Evolutionary conservation across 176 grass and related monocot genomes (phyloP).

Genomic region (Elymus sibiricus): DNA sequence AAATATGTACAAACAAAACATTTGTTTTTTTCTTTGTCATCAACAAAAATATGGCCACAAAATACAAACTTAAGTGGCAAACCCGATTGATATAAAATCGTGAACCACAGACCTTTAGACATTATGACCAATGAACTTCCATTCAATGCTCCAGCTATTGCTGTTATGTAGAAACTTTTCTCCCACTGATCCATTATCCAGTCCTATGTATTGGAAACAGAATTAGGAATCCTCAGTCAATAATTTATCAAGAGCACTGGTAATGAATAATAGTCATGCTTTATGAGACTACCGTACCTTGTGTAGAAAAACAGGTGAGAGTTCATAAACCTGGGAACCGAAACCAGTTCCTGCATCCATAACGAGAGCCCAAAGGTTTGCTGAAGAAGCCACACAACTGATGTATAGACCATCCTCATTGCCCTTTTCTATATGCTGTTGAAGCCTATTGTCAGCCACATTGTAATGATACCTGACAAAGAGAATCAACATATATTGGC

Average conservation of each 20-base stretch:
- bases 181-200: slow-evolving; percentile 99
- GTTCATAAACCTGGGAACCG: slow-evolving; percentile 79
- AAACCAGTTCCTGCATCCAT: slow-evolving; percentile 98
- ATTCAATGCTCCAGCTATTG: slow-evolving; percentile 82
- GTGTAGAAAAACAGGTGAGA: slow-evolving; percentile 87
- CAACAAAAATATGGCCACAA: background rate
- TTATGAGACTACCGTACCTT: slow-evolving; percentile 60
- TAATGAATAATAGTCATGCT: background rate
- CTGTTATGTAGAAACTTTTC: slow-evolving; percentile 36
- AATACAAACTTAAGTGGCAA: background rate
- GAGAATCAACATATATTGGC: slow-evolving; percentile 19
- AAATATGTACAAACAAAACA: slow-evolving; percentile 5
- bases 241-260: slow-evolving; percentile 10
- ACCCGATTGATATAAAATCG: background rate
- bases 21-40: background rate
- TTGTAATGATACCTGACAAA: slow-evolving; percentile 96
- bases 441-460: slow-evolving; percentile 81
- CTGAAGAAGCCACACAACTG: slow-evolving; percentile 77
- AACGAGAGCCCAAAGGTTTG: slow-evolving; percentile 95
- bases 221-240: slow-evolving; percentile 7
- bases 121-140: slow-evolving; percentile 96
- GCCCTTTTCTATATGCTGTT: slow-evolving; percentile 90
- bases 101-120: slow-evolving; percentile 66
- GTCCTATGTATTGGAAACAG: slow-evolving; percentile 49
- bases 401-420: slow-evolving; percentile 88